Evolutionary conservation across 2,329 filamentous ascomycete species (phyloP), one percentile per base, ranked within the genome.

Genomic region (Microdochium nivale): DNA sequence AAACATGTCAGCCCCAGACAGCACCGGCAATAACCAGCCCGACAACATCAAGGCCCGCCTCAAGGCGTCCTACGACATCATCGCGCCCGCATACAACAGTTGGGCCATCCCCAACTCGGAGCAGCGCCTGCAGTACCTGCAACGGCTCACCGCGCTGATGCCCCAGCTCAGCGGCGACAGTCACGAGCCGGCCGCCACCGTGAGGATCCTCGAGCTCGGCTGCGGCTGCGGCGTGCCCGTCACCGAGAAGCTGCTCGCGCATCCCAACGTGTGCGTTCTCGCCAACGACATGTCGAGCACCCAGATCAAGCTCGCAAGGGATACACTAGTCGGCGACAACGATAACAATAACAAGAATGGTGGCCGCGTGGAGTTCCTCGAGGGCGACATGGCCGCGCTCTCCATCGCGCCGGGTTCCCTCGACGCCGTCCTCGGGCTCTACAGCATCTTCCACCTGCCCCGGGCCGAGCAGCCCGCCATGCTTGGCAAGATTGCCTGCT

Each of bases 391-490:
- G 68, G 64, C 61, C 54, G 52, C 54, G 1, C 64, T 73, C 4
- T 49, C 57, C 2, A 71, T 71, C 49, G 33, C 57, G 0, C 52
- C 55, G 0, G 60, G 46, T 0, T 65, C 65, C 0, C 68, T 82
- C 51, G 71, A 80, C 52, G 76, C 72, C 3, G 69, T 80, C 1
- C 57, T 76, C 1, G 78, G 65, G 0, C 72, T 82, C 57, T 81
- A 79, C 62, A 78, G 73, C 32, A 60, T 83, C 49, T 74, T 80
- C 49, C 79, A 82, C 56, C 68, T 83, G 4, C 76, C 78, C 1
- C 68, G 70, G 5, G 62, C 64, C 1, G 77, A 81, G 58, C 79
- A 82, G 62, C 62, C 55, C 0, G 61, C 62, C 23, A 66, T 81
- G 52, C 56, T 82, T 23, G 35, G 50, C n/a, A 67, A 70, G 35